Conservation (phyloP, 352 stramenopile species). For the Blastocystis sp. region DNA sequence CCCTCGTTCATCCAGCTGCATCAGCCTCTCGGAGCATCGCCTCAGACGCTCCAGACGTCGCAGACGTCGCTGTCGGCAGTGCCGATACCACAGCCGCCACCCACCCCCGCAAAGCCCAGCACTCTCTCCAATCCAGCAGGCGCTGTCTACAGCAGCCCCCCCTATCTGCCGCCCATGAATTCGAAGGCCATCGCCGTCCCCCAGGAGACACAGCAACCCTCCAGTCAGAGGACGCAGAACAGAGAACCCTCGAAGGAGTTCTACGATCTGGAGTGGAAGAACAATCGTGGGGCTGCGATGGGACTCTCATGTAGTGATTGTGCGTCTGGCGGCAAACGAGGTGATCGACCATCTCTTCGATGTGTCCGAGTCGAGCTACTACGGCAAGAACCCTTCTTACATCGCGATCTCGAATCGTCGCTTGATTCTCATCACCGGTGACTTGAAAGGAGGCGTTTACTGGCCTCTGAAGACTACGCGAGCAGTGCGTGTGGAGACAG, state of each 20-base stretch:
- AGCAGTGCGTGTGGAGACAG: not conserved
- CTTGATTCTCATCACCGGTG: constrained; percentile 2
- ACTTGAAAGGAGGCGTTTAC: not conserved
- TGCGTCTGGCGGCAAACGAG: not conserved
- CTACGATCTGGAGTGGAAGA: constrained; percentile 28
- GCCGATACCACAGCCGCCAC: not conserved
- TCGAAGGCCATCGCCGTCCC: not conserved
- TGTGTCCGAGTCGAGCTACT: not conserved
- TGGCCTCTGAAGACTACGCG: constrained; percentile 29
- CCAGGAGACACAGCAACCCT: not conserved
- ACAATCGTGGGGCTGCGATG: not conserved
- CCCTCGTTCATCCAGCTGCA: not conserved
- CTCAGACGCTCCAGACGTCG: not conserved
- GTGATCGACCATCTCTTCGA: not conserved
- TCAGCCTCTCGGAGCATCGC: not conserved
- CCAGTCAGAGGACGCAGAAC: not conserved
- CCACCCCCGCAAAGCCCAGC: not conserved
- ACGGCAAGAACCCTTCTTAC: not conserved
- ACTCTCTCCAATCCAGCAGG: not conserved
- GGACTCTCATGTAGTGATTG: not conserved
- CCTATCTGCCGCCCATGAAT: not conserved
- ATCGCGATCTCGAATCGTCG: not conserved
- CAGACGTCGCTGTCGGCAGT: not conserved
- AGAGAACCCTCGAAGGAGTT: constrained; percentile 31
- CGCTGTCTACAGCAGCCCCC: not conserved